Evolutionary conservation across 83 land plant genomes (phyloP), one percentile per base, ranked within the genome.

Genomic region (Diphasiastrum complanatum): DNA sequence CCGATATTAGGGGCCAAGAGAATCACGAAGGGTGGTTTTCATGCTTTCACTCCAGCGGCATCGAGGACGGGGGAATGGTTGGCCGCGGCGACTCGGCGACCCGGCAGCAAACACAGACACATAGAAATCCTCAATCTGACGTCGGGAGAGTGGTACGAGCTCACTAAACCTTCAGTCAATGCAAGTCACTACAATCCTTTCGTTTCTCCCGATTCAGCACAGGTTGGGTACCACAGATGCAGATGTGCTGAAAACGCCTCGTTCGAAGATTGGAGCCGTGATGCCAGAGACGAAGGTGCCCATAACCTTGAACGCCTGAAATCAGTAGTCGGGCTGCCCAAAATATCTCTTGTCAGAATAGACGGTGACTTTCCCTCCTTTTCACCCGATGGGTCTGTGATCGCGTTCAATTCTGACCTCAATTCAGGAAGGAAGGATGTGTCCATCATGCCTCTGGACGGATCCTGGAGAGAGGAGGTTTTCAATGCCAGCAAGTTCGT

Each of bases 11-110:
- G 56, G 16, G 64, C 45, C 2, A 67, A 69, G 52, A 55, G 78
- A 51, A 37, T 75, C 2, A 75, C 78, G 0, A 68, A 68, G 1
- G 57, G 69, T 24, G 78, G 78, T 2, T 22, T 75, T 34, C 74
- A 75, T 51, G 75, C 68, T n/a, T 70, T 75, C 58, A 75, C 78
- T 25, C 77, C 77, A 14, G 71, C 77, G 37, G 66, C 73, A 6
- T 68, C 72, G 16, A 41, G 35, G 20, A 30, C 34, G 18, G 70
- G 71, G 12, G 36, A 55, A 10, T 74, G 72, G 77, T 36, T 76
- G 19, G 70, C 76, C 5, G 75, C 71, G 16, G 79, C 79, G 12
- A 76, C 79, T 0, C 69, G 70, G 18, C 48, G 75, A 34, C 59
- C 71, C 0, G 58, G 28, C 4, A 27, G 74, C 0, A 6, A 38